Evolutionary conservation across 345 rosid genomes (phyloP).

Genomic region (Pistacia integerrima): DNA sequence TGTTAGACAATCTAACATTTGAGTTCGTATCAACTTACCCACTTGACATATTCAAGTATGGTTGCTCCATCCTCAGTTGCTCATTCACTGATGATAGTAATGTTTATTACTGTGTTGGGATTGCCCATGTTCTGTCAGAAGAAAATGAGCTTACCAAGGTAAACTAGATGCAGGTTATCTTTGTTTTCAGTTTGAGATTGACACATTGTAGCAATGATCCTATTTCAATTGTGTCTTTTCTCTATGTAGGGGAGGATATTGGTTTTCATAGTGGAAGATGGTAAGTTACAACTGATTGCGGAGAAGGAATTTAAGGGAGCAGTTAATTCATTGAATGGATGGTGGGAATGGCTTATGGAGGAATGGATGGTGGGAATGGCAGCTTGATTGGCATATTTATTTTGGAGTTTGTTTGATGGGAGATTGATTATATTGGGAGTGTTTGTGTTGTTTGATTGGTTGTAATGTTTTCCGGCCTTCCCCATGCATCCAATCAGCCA

Average conservation of each 20-base stretch:
- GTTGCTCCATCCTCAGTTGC: slow-evolving; percentile 96
- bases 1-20: slow-evolving; percentile 84
- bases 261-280: slow-evolving; percentile 84
- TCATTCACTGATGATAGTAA: slow-evolving; percentile 76
- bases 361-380: too few species aligned
- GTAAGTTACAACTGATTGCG: slow-evolving; percentile 79
- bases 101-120: slow-evolving; percentile 90
- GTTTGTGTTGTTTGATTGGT: too few species aligned
- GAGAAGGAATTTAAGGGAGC: slow-evolving; percentile 97
- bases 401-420: too few species aligned
- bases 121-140: slow-evolving; percentile 89
- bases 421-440: too few species aligned
- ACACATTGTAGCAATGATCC: neutral
- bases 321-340: slow-evolving; percentile 80
- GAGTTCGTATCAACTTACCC: slow-evolving; percentile 77
- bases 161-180: slow-evolving; percentile 1
- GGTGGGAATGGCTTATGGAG: slow-evolving; percentile 27
- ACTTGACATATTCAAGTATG: slow-evolving; percentile 81
- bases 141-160: slow-evolving; percentile 93
- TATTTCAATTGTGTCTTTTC: neutral
- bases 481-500: too few species aligned
- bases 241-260: slow-evolving; percentile 76
- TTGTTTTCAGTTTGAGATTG: slow-evolving; percentile 1
- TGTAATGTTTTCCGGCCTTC: too few species aligned
- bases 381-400: too few species aligned